Base-by-base conservation (phyloP, 1,139 yeast species). In the Saccharomyces hybrid region DNA sequence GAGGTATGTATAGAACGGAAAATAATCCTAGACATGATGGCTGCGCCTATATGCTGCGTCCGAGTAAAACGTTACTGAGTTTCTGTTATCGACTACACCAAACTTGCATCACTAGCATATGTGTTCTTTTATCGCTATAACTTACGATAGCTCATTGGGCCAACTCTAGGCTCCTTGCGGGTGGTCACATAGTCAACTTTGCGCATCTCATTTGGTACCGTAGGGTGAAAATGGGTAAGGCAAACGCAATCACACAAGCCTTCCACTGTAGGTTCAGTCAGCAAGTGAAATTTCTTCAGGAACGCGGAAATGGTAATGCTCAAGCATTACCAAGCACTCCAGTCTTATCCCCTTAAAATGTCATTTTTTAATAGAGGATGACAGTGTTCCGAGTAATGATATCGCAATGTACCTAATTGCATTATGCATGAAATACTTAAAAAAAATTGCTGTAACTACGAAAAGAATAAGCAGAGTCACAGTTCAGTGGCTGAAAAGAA, bases 1-100 rank as follows among this genome's bases (percentile, higher is more conserved):
- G 48, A 49, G 7, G 41, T n/a, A 27, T 54, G 54, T 14, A 50
- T 16, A 41, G 25, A 11, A 26, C 49, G 16, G 32, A 14, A 14
- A 11, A 25, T 8, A 6, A 2, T 16, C 9, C 44, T 38, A 7
- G 23, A 38, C 44, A 38, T 38, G 13, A 6, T 20, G 9, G 20
- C 20, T 20, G 20, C 20, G 20, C 20, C 20, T 20, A 13, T 16
- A 20, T 20, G 23, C 2, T 16, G 3, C 25, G 5, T 32, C 14
- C 6, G 1, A 32, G 2, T 32, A 9, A 8, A 47, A 14, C 26
- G 26, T 47, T 26, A 20, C 7, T 20, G 16, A 23, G 8, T 14
- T 42, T 11, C 7, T 16, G 27, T 42, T 42, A 5, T 42, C 8
- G 8, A 32, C 6, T 32, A n/a, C 4, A 32, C 16, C 14, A 32